phyloP scores from a whole-genome alignment of 306 rosid species.

The Acmispon strigosus region DNA sequence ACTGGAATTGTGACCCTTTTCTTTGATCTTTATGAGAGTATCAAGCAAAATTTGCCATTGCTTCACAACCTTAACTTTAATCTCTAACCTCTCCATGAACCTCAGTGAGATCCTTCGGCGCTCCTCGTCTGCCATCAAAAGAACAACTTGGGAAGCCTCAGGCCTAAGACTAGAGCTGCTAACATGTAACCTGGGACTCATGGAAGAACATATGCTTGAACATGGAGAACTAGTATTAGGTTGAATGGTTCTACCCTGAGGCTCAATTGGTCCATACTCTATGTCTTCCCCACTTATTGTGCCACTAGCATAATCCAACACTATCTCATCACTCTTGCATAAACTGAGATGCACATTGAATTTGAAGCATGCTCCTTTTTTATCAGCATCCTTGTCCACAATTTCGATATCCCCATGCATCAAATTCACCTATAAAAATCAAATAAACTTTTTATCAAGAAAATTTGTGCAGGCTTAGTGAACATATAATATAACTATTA shows the following conservation, averaged over 20 bases:
- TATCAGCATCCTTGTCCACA: slow-evolving; percentile 58
- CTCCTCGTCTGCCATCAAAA: slow-evolving; percentile 7
- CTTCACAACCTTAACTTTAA: slow-evolving; percentile 26
- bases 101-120: slow-evolving; percentile 9
- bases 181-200: slow-evolving; percentile 30
- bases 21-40: slow-evolving; percentile 28
- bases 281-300: slow-evolving; percentile 20
- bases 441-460: not conserved
- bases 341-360: slow-evolving; percentile 45
- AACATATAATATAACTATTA: not conserved
- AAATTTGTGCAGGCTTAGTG: not conserved
- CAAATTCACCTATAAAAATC: slow-evolving; percentile 53
- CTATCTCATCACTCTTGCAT: slow-evolving; percentile 34
- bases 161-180: slow-evolving; percentile 24
- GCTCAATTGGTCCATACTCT: slow-evolving; percentile 7
- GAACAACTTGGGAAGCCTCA: slow-evolving; percentile 36
- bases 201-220: slow-evolving; percentile 30
- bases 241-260: not conserved
- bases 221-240: slow-evolving; percentile 11
- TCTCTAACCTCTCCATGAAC: slow-evolving; percentile 34
- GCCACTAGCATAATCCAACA: not conserved
- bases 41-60: not conserved
- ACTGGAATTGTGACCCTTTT: not conserved
- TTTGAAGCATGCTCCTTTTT: slow-evolving; percentile 66
- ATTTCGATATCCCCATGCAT: slow-evolving; percentile 77